Percentiles rank a stretch among this genome's conserved stretches.
Evolutionary conservation across 257 asterid species (phyloP).

Genomic region (Solanum pinnatisectum): DNA sequence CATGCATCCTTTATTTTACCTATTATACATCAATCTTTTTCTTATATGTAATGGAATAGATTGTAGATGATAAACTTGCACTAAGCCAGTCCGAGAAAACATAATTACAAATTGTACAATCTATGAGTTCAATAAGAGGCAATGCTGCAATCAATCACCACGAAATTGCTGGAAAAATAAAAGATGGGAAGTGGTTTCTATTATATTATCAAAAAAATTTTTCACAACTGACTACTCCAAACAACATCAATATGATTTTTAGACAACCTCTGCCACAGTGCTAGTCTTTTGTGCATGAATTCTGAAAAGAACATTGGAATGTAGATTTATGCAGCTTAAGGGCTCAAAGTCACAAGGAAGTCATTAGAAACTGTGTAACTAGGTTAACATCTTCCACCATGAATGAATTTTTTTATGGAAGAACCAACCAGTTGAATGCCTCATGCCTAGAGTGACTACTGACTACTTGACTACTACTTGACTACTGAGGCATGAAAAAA

Average conservation of each 20-base stretch:
- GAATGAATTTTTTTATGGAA: not conserved
- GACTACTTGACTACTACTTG: not conserved
- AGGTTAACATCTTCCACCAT: not conserved
- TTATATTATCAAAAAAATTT: no score
- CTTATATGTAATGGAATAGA: not conserved
- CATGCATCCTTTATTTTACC: not conserved
- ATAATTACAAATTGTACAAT: not conserved
- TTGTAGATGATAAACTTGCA: not conserved
- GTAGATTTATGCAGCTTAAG: not conserved
- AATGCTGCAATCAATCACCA: not conserved
- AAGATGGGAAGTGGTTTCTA: not conserved
- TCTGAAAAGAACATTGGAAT: not conserved
- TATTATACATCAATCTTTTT: not conserved
- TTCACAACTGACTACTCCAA: not conserved
- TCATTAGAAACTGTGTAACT: not conserved
- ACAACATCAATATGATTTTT: not conserved
- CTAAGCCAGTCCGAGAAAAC: not conserved
- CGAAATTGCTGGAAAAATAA: not conserved
- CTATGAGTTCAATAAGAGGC: not conserved
- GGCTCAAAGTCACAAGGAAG: not conserved
- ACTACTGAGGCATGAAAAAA: not conserved
- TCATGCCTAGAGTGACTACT: not conserved
- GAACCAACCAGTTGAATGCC: not conserved
- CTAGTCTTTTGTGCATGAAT: not conserved
- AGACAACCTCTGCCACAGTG: not conserved